A percentile compares a stretch with the other conserved stretches of the same genome.
phyloP scores from a whole-genome alignment of 1,284 basidiomycete species.

The Agroathelia rolfsii region DNA sequence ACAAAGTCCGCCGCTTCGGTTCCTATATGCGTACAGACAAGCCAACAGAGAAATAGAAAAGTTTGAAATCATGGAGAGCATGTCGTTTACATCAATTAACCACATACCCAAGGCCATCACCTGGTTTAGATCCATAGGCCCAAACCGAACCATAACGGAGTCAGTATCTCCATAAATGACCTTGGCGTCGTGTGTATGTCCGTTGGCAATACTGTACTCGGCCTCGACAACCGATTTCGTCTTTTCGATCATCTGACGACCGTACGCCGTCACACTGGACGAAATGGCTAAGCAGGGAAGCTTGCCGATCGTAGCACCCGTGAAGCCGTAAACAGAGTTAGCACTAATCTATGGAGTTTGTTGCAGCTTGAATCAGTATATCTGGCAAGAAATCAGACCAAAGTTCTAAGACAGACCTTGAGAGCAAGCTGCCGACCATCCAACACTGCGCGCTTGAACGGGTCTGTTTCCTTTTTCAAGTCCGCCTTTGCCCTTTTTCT shows the following conservation, averaged over 20 bases:
- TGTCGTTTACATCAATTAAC: slow-evolving; percentile 1
- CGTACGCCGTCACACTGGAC: slow-evolving; percentile 62
- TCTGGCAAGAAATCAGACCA: not conserved
- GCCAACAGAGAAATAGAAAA: slow-evolving; percentile 2
- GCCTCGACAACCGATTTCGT: slow-evolving; percentile 88
- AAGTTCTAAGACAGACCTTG: slow-evolving; percentile 47
- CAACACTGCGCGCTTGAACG: slow-evolving; percentile 61
- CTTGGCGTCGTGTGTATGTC: slow-evolving; percentile 76
- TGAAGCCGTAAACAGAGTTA: slow-evolving; percentile 90
- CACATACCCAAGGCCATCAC: slow-evolving; percentile 81
- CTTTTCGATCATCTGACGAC: slow-evolving; percentile 94
- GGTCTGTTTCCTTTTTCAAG: slow-evolving; percentile 63
- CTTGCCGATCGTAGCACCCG: slow-evolving; percentile 64
- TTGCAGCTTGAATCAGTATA: no score
- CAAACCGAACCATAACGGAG: slow-evolving; percentile 96
- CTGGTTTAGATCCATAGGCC: slow-evolving; percentile 71
- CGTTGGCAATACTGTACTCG: slow-evolving; percentile 80
- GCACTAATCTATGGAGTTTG: slow-evolving; percentile 95
- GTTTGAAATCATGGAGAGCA: not conserved
- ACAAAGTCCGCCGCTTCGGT: slow-evolving; percentile 93
- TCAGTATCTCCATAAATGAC: slow-evolving; percentile 97
- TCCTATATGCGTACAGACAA: slow-evolving; percentile 35
- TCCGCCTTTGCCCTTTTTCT: slow-evolving; percentile 60
- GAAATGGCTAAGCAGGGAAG: slow-evolving; percentile 66
- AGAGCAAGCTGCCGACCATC: slow-evolving; percentile 88